phyloP scores from a whole-genome alignment of 805 yeast genomes.

The Metschnikowia orientalis region DNA sequence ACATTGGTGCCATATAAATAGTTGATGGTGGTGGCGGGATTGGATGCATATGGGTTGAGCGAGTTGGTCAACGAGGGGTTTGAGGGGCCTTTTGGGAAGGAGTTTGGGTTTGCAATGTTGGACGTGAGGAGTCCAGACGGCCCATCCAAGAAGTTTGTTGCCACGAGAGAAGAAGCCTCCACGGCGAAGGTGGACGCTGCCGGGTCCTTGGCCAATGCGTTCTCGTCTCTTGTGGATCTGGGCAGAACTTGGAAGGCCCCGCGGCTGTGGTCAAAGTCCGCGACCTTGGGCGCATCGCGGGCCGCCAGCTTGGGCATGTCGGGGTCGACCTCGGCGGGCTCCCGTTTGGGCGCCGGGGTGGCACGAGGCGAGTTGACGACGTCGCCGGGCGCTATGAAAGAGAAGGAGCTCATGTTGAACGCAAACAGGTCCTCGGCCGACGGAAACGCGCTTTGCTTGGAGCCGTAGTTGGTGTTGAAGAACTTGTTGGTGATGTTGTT shows the following conservation, averaged over 20 bases:
- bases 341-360: background rate
- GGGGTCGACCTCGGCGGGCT: background rate
- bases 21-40: conserved; percentile 31
- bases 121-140: conserved; percentile 8
- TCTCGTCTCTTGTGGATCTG: background rate
- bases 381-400: conserved; percentile 3
- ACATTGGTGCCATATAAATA: conserved; percentile 38
- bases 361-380: background rate
- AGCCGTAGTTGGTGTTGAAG: conserved; percentile 28
- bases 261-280: background rate
- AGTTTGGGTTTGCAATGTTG: conserved; percentile 1
- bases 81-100: conserved; percentile 1
- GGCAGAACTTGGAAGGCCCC: conserved; percentile 6
- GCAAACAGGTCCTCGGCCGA: conserved; percentile 28
- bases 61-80: conserved; percentile 16
- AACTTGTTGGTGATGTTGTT: conserved; percentile 35
- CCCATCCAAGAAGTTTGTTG: conserved; percentile 19
- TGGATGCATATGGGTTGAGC: conserved; percentile 28
- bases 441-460: conserved; percentile 4
- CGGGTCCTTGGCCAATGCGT: background rate
- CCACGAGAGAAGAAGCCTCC: conserved; percentile 2
- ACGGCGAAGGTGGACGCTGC: background rate
- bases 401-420: conserved; percentile 32
- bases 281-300: background rate
- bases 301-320: background rate